Base-by-base conservation (phyloP, 768 basidiomycete species). In the Macrocybe gigantea region DNA sequence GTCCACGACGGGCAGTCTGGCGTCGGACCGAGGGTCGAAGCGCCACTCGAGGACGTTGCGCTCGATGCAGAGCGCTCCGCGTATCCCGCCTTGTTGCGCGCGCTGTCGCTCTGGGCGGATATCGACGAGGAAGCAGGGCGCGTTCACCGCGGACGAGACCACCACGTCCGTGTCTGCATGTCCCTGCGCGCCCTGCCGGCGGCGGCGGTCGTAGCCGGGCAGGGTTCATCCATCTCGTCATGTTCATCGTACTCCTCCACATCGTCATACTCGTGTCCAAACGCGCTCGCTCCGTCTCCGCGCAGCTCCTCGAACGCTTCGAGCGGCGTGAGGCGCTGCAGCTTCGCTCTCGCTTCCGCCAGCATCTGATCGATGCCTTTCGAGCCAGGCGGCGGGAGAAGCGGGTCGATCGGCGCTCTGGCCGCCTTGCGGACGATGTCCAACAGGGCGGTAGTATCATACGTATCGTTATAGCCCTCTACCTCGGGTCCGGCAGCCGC, bases 41-140 rank as follows among this genome's bases (percentile, higher is more conserved):
- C 79, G 75, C 85, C 86, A 88, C 61, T 91, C 88, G 45, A 91
- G 72, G 5, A 81, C 76, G 57, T 86, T 89, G 15, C 88, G 74
- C 56, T 89, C 88, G 49, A 90, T 76, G 46, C 85, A 66, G 47
- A 89, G 65, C n/a, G 86, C 75, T 0, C 88, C 85, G 6, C 70
- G 71, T 47, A 90, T 83, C 0, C 66, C 72, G 0, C 88, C 88
- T 32, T 76, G 66, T 41, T 59, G 60, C 5, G 70, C 70, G 11
- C 88, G 75, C 60, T 87, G 78, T 5, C 71, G 73, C 35, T 70
- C 75, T 0, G 86, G 77, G 6, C 88, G 80, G 44, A 90, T 88
- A 60, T 90, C 88, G 6, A 91, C 87, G 37, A 91, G 70, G 47
- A 89, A 75, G 1, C 80, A 82, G 1, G 87, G 85, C 36, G 78